Evolutionary conservation across 352 stramenopile species (phyloP), one percentile per base, ranked within the genome.

Genomic region (Pythium grandisporangium): DNA sequence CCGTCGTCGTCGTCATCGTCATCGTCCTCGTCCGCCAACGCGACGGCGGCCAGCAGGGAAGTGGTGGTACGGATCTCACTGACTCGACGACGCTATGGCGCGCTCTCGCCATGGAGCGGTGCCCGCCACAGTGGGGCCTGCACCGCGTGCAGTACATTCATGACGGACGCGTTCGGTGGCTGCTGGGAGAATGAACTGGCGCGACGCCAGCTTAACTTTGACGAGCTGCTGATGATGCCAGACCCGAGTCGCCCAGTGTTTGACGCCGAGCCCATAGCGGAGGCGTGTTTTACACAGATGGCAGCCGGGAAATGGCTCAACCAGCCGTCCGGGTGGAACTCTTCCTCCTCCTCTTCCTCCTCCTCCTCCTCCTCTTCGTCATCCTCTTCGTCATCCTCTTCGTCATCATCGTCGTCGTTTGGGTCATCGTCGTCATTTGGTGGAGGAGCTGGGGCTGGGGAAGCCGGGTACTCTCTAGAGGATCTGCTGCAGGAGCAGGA

Each of bases 31-130:
- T 19, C 16, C 17, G 27, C 35, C 7, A 45, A 51, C 51, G 43
- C 23, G 43, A 42, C 0, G 53, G 30, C 56, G 34, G 30, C 45
- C 58, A 26, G 57, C 56, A 52, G 52, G 58, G 23, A 51, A 48
- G 27, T 69, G 12, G 21, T 36, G n/a, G 19, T 59, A 27, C 39
- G 19, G 17, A 36, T 59, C 32, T 42, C 12, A 27, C 39, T 76
- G 21, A 36, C 26, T 11, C 61, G 61, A 6, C 59, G 51, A 35
- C 57, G 54, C 11, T 76, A 68, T 30, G 54, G 64, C 14, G 61
- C 48, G 7, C 42, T 48, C 2, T 37, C 54, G 26, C 61, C 61
- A 23, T 76, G 61, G 64, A 51, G n/a, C n/a, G n/a, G n/a, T n/a
- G n/a, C n/a, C n/a, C n/a, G n/a, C n/a, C 43, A 45, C 0, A 54